phyloP scores from a whole-genome alignment of 345 rosid genomes.

The Eucalyptus pauciflora region DNA sequence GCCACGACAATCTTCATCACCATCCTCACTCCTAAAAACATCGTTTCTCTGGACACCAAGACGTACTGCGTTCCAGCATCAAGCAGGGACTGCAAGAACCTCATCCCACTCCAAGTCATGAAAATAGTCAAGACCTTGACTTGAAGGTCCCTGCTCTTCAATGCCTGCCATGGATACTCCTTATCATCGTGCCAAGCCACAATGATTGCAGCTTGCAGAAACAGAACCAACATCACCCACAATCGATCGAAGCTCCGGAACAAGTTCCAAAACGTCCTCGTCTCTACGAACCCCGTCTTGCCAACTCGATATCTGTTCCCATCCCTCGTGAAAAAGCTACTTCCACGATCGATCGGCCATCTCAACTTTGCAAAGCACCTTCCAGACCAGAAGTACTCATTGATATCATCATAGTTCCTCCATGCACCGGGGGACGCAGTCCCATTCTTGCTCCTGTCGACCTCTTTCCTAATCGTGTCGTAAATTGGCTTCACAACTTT shows the following conservation, averaged over 20 bases:
- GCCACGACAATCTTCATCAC: slow-evolving; percentile 57
- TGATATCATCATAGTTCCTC: slow-evolving; percentile 89
- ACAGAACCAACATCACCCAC: slow-evolving; percentile 70
- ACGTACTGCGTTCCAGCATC: slow-evolving; percentile 87
- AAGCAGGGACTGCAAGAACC: slow-evolving; percentile 61
- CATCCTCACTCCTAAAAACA: slow-evolving; percentile 59
- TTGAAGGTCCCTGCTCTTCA: slow-evolving; percentile 39
- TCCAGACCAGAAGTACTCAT: slow-evolving; percentile 84
- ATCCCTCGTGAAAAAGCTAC: slow-evolving; percentile 31
- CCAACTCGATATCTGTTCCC: slow-evolving; percentile 33
- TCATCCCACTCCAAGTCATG: slow-evolving; percentile 68
- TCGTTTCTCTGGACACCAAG: slow-evolving; percentile 51
- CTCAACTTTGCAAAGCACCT: slow-evolving; percentile 59
- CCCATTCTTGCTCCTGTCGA: slow-evolving; percentile 55
- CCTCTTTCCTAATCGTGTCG: slow-evolving; percentile 39
- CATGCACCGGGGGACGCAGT: slow-evolving; percentile 66
- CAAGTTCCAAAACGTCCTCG: slow-evolving; percentile 69
- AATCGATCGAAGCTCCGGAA: slow-evolving; percentile 72
- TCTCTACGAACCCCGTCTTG: slow-evolving; percentile 88
- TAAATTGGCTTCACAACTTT: slow-evolving; percentile 58
- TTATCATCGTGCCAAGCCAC: slow-evolving; percentile 61
- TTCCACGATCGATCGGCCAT: slow-evolving; percentile 55
- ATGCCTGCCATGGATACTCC: slow-evolving; percentile 37
- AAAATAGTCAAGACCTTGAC: slow-evolving; percentile 66
- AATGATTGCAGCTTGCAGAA: slow-evolving; percentile 59